phyloP scores from a whole-genome alignment of 306 rosid species.

The Prosopis cineraria region DNA sequence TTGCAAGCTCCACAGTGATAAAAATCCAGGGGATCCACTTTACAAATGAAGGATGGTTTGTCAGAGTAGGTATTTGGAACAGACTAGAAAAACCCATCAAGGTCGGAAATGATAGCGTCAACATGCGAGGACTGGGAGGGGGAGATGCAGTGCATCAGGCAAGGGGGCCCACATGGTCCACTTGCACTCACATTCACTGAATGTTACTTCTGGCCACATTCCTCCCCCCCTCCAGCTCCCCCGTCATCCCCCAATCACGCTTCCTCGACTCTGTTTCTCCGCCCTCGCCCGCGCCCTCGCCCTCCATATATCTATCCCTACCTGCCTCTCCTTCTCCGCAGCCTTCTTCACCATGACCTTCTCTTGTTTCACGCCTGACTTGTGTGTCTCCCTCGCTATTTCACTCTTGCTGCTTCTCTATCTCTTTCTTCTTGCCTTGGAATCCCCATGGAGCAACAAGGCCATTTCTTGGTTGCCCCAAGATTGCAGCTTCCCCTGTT shows the following conservation, averaged over 20 bases:
- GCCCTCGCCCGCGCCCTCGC: not conserved
- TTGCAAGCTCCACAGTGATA: too few species aligned
- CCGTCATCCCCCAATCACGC: not conserved
- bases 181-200: conserved; percentile 6
- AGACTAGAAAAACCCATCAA: not conserved
- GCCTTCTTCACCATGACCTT: too few species aligned
- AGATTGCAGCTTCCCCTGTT: conserved; percentile 28
- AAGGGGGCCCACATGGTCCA: not conserved
- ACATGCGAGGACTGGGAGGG: too few species aligned
- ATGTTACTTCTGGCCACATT: not conserved
- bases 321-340: not conserved
- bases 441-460: conserved; percentile 41
- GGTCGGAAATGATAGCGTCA: not conserved
- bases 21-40: too few species aligned
- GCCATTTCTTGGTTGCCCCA: conserved; percentile 29
- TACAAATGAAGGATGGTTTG: too few species aligned
- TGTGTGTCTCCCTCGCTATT: conserved; percentile 35
- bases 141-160: too few species aligned
- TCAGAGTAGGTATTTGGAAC: too few species aligned
- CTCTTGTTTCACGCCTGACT: not conserved
- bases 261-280: not conserved
- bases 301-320: not conserved
- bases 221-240: not conserved
- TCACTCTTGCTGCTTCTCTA: conserved; percentile 25
- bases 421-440: conserved; percentile 32